phyloP scores from a whole-genome alignment of 2,329 filamentous ascomycete species.

The Tothia fuscella region DNA sequence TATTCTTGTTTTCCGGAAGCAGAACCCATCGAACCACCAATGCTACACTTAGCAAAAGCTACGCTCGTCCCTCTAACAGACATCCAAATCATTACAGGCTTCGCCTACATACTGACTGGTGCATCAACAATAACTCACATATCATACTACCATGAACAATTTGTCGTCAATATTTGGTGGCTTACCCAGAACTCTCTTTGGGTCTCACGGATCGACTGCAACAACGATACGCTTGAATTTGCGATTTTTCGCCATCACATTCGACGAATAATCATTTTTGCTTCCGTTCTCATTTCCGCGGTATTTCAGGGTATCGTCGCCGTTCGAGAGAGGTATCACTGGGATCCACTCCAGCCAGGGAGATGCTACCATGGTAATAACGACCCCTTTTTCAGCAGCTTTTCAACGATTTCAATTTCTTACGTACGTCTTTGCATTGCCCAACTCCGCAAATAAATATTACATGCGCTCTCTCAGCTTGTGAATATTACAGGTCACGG shows the following conservation, averaged over 20 bases:
- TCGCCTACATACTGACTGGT: constrained; percentile 1
- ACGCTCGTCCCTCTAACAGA: not conserved
- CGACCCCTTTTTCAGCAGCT: too few relatives aligned
- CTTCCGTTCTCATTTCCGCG: not conserved
- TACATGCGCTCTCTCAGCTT: too few relatives aligned
- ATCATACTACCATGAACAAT: constrained; percentile 8
- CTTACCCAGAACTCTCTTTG: constrained; percentile 8
- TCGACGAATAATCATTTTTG: constrained; percentile 2
- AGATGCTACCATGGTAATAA: constrained; percentile 7
- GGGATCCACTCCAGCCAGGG: constrained; percentile 4
- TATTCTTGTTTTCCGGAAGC: not conserved
- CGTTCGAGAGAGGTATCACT: constrained; percentile 1
- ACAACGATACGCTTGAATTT: not conserved
- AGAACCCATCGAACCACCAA: not conserved
- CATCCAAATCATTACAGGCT: constrained; percentile 4
- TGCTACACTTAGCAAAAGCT: not conserved
- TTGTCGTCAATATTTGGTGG: constrained; percentile 8
- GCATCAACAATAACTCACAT: not conserved
- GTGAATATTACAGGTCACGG: too few relatives aligned
- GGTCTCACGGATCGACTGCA: constrained; percentile 7
- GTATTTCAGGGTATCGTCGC: constrained; percentile 2
- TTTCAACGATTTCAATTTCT: too few relatives aligned
- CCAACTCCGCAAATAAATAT: too few relatives aligned
- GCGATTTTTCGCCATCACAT: not conserved
- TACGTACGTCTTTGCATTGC: too few relatives aligned